Evolutionary conservation across 2,329 filamentous ascomycete genomes (phyloP).

Genomic region (Colletotrichum sidae): DNA sequence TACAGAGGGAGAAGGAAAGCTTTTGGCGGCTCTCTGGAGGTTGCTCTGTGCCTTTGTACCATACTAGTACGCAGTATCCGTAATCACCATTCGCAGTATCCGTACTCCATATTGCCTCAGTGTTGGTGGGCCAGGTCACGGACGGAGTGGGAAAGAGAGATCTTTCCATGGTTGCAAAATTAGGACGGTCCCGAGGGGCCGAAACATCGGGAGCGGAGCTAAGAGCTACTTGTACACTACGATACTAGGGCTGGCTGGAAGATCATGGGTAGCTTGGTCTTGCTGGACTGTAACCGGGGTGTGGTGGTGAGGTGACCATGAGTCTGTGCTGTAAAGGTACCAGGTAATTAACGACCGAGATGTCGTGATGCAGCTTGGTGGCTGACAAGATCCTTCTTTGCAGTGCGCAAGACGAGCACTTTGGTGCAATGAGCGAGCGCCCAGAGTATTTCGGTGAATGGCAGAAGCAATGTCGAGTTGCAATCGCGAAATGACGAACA

Average conservation of each 20-base stretch:
- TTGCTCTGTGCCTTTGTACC: not conserved
- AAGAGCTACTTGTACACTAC: not conserved
- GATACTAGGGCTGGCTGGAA: slow-evolving; percentile 9
- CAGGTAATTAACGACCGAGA: not conserved
- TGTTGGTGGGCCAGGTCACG: too few relatives aligned
- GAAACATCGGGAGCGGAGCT: slow-evolving; percentile 35
- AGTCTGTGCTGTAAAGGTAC: too few relatives aligned
- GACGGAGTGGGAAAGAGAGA: not conserved
- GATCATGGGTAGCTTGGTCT: slow-evolving; percentile 26
- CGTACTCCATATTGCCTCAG: too few relatives aligned
- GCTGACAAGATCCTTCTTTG: slow-evolving; percentile 6
- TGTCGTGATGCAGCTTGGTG: slow-evolving; percentile 15
- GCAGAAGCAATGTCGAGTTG: too few relatives aligned
- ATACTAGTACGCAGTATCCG: too few relatives aligned
- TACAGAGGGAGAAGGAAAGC: slow-evolving; percentile 16
- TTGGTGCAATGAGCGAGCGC: too few relatives aligned
- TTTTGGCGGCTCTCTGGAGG: slow-evolving; percentile 19
- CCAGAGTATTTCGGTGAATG: too few relatives aligned
- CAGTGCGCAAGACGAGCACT: too few relatives aligned
- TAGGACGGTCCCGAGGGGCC: slow-evolving; percentile 30
- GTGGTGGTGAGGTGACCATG: too few relatives aligned
- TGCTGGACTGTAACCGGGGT: not conserved
- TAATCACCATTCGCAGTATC: too few relatives aligned
- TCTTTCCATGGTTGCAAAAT: slow-evolving; percentile 26
- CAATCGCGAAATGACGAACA: slow-evolving; percentile 12